Conservation (phyloP, 495 filamentous ascomycete genomes). For the Aspergillus hancockii region DNA sequence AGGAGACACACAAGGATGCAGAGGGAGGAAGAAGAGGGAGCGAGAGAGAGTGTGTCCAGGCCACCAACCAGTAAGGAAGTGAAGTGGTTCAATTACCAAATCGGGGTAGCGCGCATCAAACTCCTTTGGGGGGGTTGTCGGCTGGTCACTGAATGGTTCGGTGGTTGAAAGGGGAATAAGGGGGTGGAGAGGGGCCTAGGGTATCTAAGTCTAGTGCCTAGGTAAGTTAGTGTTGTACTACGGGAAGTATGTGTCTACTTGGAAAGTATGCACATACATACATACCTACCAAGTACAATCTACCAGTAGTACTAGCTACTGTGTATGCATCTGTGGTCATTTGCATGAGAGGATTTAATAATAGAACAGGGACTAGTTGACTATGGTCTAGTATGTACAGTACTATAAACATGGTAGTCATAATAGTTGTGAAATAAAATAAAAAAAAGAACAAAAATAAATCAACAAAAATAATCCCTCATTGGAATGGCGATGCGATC, state of each 20-base stretch:
- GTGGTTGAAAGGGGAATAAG: conserved; percentile 4
- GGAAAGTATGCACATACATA: not conserved
- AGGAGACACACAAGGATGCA: conserved; percentile 3
- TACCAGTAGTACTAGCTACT: not conserved
- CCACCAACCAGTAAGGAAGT: conserved; percentile 9
- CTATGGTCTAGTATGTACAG: too few species aligned
- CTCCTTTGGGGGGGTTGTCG: not conserved
- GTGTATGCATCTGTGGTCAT: not conserved
- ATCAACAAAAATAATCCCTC: not conserved
- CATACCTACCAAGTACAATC: not conserved
- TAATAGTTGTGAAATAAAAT: not conserved
- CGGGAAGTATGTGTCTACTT: not conserved
- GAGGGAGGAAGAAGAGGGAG: conserved; percentile 8
- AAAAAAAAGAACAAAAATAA: not conserved
- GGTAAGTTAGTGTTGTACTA: not conserved
- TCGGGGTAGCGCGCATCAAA: conserved; percentile 7
- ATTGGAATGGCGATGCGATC: not conserved
- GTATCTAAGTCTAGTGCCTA: not conserved
- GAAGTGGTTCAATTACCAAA: conserved; percentile 12
- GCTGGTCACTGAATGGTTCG: not conserved
- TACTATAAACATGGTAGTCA: not conserved
- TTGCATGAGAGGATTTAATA: not conserved
- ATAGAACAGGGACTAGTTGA: not conserved
- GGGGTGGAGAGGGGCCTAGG: not conserved
- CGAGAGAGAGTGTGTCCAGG: conserved; percentile 13